Evolutionary conservation across 352 stramenopile genomes (phyloP).

Genomic region (Blastocystis hominis): DNA sequence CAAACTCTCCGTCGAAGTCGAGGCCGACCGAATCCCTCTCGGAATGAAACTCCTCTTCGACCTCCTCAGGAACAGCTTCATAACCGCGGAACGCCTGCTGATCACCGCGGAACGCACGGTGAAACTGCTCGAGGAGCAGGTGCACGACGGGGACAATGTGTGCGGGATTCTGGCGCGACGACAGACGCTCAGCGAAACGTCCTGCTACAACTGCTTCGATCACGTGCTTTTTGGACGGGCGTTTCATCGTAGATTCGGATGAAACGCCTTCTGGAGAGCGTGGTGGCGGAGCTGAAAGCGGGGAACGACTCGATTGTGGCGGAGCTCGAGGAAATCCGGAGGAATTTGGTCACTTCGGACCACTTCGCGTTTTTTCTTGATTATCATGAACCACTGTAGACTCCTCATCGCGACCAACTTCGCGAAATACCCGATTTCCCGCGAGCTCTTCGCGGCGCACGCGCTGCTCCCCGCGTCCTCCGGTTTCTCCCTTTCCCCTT

Average conservation of each 20-base stretch:
- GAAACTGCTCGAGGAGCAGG: slow-evolving; percentile 11
- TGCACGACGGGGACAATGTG: background rate
- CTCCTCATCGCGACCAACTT: background rate
- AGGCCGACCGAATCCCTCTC: background rate
- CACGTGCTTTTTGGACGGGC: background rate
- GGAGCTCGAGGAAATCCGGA: background rate
- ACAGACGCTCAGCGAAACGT: background rate
- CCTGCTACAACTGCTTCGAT: slow-evolving; percentile 20
- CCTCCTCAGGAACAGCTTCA: background rate
- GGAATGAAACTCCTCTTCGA: background rate
- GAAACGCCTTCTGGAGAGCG: background rate
- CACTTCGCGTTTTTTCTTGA: background rate
- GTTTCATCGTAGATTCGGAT: background rate
- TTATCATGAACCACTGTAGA: background rate
- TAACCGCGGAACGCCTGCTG: background rate
- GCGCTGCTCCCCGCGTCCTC: background rate
- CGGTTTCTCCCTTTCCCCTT: background rate
- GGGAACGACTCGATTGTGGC: background rate
- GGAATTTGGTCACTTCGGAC: background rate
- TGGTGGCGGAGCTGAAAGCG: background rate
- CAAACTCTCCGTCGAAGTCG: background rate
- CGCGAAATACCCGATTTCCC: background rate
- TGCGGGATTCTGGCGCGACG: background rate
- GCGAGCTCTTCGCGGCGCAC: background rate
- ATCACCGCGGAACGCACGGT: background rate